A percentile compares a stretch with the other conserved stretches of the same genome.
Conservation (phyloP, 805 yeast genomes). For the Saturnispora quitensis region DNA sequence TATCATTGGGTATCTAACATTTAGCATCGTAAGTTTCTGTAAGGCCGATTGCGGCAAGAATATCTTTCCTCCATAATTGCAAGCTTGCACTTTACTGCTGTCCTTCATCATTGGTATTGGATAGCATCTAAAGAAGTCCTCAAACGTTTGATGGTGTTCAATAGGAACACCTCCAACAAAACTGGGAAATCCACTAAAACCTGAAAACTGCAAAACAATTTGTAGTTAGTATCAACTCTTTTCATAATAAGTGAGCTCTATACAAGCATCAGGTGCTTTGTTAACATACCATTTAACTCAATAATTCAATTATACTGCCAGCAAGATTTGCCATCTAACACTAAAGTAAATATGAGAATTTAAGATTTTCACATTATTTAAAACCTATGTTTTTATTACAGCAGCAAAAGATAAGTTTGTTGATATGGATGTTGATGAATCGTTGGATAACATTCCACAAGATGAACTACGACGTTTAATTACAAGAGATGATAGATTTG, state of each 20-base stretch:
- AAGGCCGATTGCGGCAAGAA: conserved; percentile 91
- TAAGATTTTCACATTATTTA: not conserved
- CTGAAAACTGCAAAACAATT: conserved; percentile 18
- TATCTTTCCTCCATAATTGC: conserved; percentile 93
- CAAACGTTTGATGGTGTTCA: conserved; percentile 37
- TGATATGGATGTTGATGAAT: conserved; percentile 3
- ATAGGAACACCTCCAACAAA: conserved; percentile 13
- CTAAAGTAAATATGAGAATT: not conserved
- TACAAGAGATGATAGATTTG: conserved; percentile 22
- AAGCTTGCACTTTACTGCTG: conserved; percentile 55
- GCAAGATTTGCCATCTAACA: not conserved
- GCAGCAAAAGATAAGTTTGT: not conserved
- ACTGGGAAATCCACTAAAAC: conserved; percentile 17
- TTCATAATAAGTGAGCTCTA: not conserved
- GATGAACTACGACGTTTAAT: conserved; percentile 22
- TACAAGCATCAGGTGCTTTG: not conserved
- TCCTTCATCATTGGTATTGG: conserved; percentile 90
- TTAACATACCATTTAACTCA: conserved; percentile 9
- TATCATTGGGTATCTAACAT: conserved; percentile 93
- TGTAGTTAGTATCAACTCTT: conserved; percentile 5
- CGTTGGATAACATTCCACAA: conserved; percentile 19
- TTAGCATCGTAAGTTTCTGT: conserved; percentile 78
- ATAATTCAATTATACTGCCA: not conserved
- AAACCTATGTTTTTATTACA: not conserved
- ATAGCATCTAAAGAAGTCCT: conserved; percentile 85